These are phyloP conservation scores for Aschersonia sp. DNA, from an alignment of 2,329 filamentous ascomycete species.

Conservation along the genomic window DNA sequence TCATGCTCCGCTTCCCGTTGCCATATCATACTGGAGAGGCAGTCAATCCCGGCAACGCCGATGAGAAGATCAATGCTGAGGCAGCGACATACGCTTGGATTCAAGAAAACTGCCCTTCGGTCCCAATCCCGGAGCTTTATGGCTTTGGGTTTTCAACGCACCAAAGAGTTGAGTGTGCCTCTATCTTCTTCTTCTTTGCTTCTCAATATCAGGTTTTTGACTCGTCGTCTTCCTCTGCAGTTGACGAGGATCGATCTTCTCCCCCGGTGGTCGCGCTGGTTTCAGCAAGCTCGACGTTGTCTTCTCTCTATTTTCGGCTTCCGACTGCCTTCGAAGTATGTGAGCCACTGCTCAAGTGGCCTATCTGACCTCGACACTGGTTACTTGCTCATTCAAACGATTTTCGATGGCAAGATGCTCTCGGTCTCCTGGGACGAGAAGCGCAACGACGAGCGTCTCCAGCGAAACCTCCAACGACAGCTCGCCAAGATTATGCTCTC, in stretches of 20 bases:
- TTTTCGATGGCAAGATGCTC: slow-evolving; percentile 8
- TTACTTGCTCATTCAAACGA: slow-evolving; percentile 9
- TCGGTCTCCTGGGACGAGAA: slow-evolving; percentile 9
- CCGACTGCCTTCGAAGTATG: slow-evolving; percentile 5
- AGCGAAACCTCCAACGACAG: slow-evolving; percentile 14
- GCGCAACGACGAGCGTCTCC: slow-evolving; percentile 5
- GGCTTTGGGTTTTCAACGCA: slow-evolving; percentile 10
- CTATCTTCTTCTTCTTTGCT: not conserved
- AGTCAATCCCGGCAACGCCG: slow-evolving; percentile 19
- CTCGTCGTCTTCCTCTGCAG: not conserved
- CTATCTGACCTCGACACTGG: slow-evolving; percentile 6
- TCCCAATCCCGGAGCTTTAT: slow-evolving; percentile 11
- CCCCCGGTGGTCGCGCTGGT: slow-evolving; percentile 2
- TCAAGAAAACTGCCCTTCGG: slow-evolving; percentile 7
- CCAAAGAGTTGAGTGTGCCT: slow-evolving; percentile 3
- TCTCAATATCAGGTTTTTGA: not conserved
- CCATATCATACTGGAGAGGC: slow-evolving; percentile 20
- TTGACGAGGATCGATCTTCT: slow-evolving; percentile 1
- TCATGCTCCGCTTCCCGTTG: not conserved
- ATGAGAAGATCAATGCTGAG: slow-evolving; percentile 22
- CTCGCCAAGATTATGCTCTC: slow-evolving; percentile 15
- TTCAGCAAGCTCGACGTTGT: not conserved
- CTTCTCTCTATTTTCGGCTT: slow-evolving; percentile 4
- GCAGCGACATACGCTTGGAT: slow-evolving; percentile 10
- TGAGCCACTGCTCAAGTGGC: slow-evolving; percentile 2